Evolutionary conservation across 1,284 basidiomycete genomes (phyloP).

Genomic region (Tylopilus orsonianus): DNA sequence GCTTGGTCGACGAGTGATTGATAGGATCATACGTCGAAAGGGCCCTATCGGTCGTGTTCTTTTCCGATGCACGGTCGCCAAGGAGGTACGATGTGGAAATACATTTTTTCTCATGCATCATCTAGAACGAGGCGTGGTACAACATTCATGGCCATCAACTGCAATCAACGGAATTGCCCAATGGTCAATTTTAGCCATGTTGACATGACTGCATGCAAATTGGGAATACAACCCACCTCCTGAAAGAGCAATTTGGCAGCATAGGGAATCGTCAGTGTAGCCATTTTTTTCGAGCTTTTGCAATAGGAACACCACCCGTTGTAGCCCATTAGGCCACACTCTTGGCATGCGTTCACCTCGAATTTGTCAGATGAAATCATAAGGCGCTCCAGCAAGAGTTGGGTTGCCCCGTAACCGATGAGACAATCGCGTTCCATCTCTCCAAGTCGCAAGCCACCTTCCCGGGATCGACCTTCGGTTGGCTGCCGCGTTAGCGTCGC

Average conservation of each 20-base stretch:
- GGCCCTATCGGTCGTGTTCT: constrained; percentile 2
- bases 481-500: constrained; percentile 97
- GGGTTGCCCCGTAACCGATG: constrained; percentile 95
- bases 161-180: constrained; percentile 4
- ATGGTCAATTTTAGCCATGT: constrained; percentile 3
- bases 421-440: constrained; percentile 99
- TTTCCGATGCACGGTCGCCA: constrained; percentile 8
- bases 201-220: background rate
- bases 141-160: constrained; percentile 96
- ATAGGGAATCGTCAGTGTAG: constrained; percentile 96
- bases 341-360: constrained; percentile 93
- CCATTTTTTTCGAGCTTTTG: constrained; percentile 95
- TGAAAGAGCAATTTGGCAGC: constrained; percentile 97
- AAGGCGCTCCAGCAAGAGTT: constrained; percentile 91
- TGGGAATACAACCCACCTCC: constrained; percentile 60
- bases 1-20: constrained; percentile 15
- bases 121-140: constrained; percentile 84
- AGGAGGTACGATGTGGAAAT: constrained; percentile 1
- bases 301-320: constrained; percentile 96
- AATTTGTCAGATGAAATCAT: constrained; percentile 99
- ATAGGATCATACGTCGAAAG: constrained; percentile 8
- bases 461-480: constrained; percentile 96
- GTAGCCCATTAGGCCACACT: constrained; percentile 96
- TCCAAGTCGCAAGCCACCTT: constrained; percentile 94
- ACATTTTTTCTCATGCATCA: constrained; percentile 48